These are phyloP conservation scores for Chalciporus pseudorubinellus DNA, from an alignment of 768 basidiomycete genomes.

Conservation along the genomic window DNA sequence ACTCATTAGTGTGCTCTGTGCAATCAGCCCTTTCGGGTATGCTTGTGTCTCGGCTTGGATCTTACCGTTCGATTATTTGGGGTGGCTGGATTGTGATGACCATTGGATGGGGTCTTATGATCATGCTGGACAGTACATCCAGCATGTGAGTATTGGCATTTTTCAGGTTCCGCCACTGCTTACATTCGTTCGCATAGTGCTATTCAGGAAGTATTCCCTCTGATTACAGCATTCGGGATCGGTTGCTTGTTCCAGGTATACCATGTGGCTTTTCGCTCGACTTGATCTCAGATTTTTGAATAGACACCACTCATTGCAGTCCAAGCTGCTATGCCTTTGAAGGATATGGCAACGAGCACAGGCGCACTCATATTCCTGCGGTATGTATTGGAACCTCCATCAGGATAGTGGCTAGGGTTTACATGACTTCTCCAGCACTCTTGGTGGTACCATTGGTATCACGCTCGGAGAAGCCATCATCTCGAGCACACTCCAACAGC, in stretches of 20 bases:
- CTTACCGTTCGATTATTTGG: conserved; percentile 35
- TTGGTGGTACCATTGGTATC: conserved; percentile 76
- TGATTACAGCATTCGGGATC: conserved; percentile 33
- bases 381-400: conserved; percentile 10
- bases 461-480: conserved; percentile 72
- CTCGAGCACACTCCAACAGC: conserved; percentile 43
- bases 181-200: conserved; percentile 19
- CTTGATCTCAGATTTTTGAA: neutral
- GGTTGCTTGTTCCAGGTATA: conserved; percentile 36
- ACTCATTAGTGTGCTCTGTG: conserved; percentile 25
- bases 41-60: conserved; percentile 24
- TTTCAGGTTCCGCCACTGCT: neutral
- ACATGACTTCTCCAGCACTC: conserved; percentile 41
- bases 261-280: neutral
- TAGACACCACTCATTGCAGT: conserved; percentile 35
- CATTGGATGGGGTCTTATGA: conserved; percentile 38
- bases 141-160: conserved; percentile 18
- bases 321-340: conserved; percentile 46
- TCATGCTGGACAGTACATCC: conserved; percentile 33
- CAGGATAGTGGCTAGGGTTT: neutral
- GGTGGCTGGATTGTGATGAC: conserved; percentile 28
- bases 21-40: conserved; percentile 25
- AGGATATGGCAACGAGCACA: conserved; percentile 44
- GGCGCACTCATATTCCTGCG: conserved; percentile 35
- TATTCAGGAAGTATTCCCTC: conserved; percentile 31